These are phyloP conservation scores for Collybia mongolica DNA, from an alignment of 768 basidiomycete species.

Conservation along the genomic window DNA sequence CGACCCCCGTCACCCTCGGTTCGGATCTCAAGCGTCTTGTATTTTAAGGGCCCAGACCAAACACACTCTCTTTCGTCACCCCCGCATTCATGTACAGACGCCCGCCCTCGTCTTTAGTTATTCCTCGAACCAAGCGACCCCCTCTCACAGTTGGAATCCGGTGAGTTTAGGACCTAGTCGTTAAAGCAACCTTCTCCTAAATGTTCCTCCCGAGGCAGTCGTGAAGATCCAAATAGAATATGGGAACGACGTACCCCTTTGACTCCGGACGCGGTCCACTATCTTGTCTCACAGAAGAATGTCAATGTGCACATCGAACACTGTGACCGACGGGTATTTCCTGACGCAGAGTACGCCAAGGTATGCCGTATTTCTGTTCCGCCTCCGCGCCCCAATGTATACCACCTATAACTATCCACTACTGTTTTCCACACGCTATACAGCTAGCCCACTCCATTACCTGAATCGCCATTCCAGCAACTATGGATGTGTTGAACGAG, in stretches of 20 bases:
- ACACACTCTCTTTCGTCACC: too few relatives aligned
- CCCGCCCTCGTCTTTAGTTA: too few relatives aligned
- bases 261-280: conserved; percentile 69
- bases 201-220: conserved; percentile 28
- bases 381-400: background rate
- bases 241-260: conserved; percentile 90
- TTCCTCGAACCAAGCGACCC: too few relatives aligned
- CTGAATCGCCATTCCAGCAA: background rate
- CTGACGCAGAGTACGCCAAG: conserved; percentile 59
- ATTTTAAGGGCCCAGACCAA: too few relatives aligned
- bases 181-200: background rate
- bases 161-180: conserved; percentile 5
- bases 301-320: conserved; percentile 73
- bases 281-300: conserved; percentile 53
- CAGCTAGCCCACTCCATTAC: background rate
- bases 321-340: conserved; percentile 75
- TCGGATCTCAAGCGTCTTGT: too few relatives aligned
- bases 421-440: conserved; percentile 2
- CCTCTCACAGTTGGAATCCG: conserved; percentile 31
- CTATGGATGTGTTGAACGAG: background rate
- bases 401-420: background rate
- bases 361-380: conserved; percentile 35
- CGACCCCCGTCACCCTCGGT: too few relatives aligned
- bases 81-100: too few relatives aligned
- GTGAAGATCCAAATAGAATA: conserved; percentile 76